phyloP scores from a whole-genome alignment of 23 red algal species.

The Gracilaria vermiculophylla region DNA sequence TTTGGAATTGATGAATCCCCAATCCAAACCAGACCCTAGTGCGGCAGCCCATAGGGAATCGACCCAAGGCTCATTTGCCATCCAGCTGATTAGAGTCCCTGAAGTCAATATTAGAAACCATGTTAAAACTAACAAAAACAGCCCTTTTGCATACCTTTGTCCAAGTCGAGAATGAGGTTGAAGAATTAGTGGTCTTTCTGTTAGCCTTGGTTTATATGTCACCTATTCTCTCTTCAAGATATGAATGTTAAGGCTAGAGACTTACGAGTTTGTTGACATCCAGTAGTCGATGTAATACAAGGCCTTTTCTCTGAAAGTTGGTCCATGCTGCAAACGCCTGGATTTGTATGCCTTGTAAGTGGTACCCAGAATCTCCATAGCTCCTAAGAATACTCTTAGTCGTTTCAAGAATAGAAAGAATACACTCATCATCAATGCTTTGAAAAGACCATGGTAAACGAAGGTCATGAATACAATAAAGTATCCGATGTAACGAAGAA shows the following conservation, averaged over 20 bases:
- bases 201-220: neutral
- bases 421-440: neutral
- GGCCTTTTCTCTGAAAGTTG: constrained; percentile 39
- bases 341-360: constrained; percentile 22
- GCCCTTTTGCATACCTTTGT: constrained; percentile 48
- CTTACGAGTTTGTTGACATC: constrained; percentile 72
- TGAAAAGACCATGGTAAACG: constrained; percentile 1
- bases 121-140: constrained; percentile 47
- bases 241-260: neutral
- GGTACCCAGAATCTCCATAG: neutral
- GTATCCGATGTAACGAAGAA: constrained; percentile 22
- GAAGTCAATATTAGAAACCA: constrained; percentile 57
- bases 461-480: neutral
- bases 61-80: constrained; percentile 63
- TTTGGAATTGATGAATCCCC: constrained; percentile 64
- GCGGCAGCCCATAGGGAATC: constrained; percentile 69
- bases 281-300: constrained; percentile 67
- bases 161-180: neutral
- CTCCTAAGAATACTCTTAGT: constrained; percentile 7
- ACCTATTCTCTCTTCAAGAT: neutral
- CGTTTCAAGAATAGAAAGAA: neutral
- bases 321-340: constrained; percentile 16
- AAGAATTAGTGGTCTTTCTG: neutral
- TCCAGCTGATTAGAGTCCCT: constrained; percentile 65
- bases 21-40: constrained; percentile 57